phyloP scores from a whole-genome alignment of 108 stramenopile species.

The Nitzschia palea region DNA sequence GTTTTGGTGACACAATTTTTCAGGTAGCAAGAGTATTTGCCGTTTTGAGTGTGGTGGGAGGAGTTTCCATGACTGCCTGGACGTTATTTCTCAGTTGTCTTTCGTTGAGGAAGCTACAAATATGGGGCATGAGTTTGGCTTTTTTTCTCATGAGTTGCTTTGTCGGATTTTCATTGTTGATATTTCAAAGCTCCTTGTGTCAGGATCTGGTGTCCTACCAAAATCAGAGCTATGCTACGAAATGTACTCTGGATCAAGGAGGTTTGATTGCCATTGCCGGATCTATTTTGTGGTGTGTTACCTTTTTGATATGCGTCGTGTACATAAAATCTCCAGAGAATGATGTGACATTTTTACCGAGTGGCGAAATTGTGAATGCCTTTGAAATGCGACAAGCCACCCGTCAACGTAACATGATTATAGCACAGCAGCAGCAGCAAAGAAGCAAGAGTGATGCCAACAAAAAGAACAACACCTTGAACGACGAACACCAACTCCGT shows the following conservation, averaged over 20 bases:
- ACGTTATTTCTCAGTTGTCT: conserved; percentile 36
- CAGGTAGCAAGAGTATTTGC: conserved; percentile 33
- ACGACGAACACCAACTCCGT: too few relatives aligned
- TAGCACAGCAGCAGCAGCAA: too few relatives aligned
- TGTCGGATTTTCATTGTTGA: conserved; percentile 29
- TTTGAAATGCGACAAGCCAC: conserved; percentile 22
- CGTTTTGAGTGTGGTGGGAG: conserved; percentile 28
- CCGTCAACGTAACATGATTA: conserved; percentile 4
- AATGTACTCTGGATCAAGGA: conserved; percentile 42
- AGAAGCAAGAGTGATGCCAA: background rate
- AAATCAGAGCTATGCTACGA: conserved; percentile 22
- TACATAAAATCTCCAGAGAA: conserved; percentile 36
- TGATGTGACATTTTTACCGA: conserved; percentile 12
- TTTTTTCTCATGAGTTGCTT: conserved; percentile 8
- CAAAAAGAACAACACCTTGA: background rate
- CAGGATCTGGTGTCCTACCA: conserved; percentile 28
- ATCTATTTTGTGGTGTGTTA: conserved; percentile 34
- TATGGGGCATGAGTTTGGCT: conserved; percentile 26
- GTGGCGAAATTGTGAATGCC: conserved; percentile 30
- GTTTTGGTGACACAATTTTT: conserved; percentile 28
- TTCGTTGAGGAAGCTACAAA: conserved; percentile 26
- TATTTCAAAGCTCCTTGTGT: conserved; percentile 18
- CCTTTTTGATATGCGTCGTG: conserved; percentile 32
- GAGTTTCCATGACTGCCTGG: conserved; percentile 18
- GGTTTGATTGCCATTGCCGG: conserved; percentile 35